These are phyloP conservation scores for Pulveroboletus sp. DNA, from an alignment of 768 basidiomycete species.

Conservation along the genomic window DNA sequence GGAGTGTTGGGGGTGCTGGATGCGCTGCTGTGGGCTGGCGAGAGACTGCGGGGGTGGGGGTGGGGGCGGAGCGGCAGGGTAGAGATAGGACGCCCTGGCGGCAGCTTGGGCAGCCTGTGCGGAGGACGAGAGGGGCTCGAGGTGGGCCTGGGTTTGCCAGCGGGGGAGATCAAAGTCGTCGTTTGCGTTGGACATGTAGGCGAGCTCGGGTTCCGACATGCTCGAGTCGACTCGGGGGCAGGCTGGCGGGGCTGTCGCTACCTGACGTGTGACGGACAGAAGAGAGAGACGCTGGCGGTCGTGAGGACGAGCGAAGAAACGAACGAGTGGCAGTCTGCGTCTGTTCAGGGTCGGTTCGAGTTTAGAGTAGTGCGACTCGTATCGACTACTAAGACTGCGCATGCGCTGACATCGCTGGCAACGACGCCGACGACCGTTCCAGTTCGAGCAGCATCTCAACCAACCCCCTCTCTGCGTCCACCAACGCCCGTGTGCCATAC, in stretches of 20 bases:
- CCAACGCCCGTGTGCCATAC: constrained; percentile 42
- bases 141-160: constrained; percentile 45
- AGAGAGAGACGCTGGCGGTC: constrained; percentile 7
- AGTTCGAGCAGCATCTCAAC: constrained; percentile 42
- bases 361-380: background rate
- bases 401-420: background rate
- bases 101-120: constrained; percentile 53
- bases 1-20: constrained; percentile 48
- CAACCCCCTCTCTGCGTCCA: constrained; percentile 60
- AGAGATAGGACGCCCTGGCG: constrained; percentile 50
- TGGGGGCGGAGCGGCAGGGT: constrained; percentile 35
- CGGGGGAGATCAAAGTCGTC: constrained; percentile 73
- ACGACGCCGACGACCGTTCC: constrained; percentile 13
- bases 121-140: constrained; percentile 50
- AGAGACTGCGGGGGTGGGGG: constrained; percentile 47
- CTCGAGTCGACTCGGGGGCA: constrained; percentile 3
- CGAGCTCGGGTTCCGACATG: constrained; percentile 74
- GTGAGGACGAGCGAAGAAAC: constrained; percentile 10
- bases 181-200: constrained; percentile 72
- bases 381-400: background rate
- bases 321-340: background rate
- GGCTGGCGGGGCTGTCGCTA: background rate
- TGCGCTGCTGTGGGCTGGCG: constrained; percentile 40
- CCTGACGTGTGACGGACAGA: background rate
- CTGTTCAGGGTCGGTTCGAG: constrained; percentile 31